Conservation (phyloP, 177 flowering plant species). For the Vitis hybrid region DNA sequence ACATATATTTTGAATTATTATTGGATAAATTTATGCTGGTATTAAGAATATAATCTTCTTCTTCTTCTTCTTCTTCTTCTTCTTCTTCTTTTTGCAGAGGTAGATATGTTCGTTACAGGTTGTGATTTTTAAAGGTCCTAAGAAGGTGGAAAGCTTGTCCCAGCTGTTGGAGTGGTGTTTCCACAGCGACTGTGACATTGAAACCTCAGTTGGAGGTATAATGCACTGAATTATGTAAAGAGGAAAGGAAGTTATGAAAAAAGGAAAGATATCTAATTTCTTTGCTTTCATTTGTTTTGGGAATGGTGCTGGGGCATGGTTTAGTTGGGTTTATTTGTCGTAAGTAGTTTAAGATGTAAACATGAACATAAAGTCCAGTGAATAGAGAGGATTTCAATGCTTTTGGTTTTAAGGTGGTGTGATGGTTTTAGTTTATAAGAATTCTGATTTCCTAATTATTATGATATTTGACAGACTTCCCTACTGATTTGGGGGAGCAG, state of each 20-base stretch:
- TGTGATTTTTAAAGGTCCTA: background rate
- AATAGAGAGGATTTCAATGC: conserved; percentile 3
- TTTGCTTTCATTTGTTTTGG: conserved; percentile 1
- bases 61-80: too few species aligned
- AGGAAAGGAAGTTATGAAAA: conserved; percentile 9
- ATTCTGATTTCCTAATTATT: conserved; percentile 12
- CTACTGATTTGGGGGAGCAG: conserved; percentile 21
- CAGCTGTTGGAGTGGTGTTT: too few species aligned
- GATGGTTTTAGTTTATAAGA: background rate
- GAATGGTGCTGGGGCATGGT: conserved; percentile 4
- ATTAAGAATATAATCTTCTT: too few species aligned
- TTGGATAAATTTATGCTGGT: too few species aligned
- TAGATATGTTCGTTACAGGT: conserved; percentile 9
- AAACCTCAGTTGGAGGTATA: conserved; percentile 23
- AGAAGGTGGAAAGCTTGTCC: background rate
- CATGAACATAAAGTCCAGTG: conserved; percentile 8
- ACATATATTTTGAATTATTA: too few species aligned
- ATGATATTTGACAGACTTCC: conserved; percentile 22
- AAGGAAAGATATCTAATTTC: conserved; percentile 1
- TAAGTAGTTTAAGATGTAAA: conserved; percentile 10
- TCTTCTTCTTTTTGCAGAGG: conserved; percentile 18
- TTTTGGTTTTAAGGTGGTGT: background rate
- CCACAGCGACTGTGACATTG: background rate
- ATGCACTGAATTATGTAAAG: conserved; percentile 12
- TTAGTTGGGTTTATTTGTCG: background rate